These are phyloP conservation scores for Carex littledalei DNA, from an alignment of 176 grass and related monocot genomes.

Conservation along the genomic window DNA sequence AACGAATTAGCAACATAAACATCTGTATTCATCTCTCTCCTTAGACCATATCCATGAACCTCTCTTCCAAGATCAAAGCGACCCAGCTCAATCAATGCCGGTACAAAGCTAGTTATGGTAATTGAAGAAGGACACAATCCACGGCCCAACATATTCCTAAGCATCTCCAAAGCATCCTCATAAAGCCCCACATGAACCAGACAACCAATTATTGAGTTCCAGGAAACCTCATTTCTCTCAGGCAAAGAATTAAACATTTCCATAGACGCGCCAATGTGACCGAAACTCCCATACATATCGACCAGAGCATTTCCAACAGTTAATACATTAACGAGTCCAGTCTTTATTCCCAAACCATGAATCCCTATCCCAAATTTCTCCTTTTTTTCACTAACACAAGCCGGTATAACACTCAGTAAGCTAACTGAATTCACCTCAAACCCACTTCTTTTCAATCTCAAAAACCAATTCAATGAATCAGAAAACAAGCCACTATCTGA, in stretches of 20 bases:
- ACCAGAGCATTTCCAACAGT: slow-evolving; percentile 58
- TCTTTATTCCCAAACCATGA: slow-evolving; percentile 48
- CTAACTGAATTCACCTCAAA: slow-evolving; percentile 42
- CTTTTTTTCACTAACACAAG: slow-evolving; percentile 37
- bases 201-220: slow-evolving; percentile 70
- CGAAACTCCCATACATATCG: slow-evolving; percentile 73
- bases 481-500: slow-evolving; percentile 31
- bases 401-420: slow-evolving; percentile 54
- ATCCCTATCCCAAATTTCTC: slow-evolving; percentile 47
- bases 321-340: slow-evolving; percentile 34
- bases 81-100: slow-evolving; percentile 68
- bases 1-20: slow-evolving; percentile 72
- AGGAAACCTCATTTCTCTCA: slow-evolving; percentile 52
- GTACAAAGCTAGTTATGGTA: slow-evolving; percentile 65
- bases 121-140: slow-evolving; percentile 38
- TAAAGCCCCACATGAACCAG: slow-evolving; percentile 42
- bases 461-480: slow-evolving; percentile 22
- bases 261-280: slow-evolving; percentile 33
- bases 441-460: slow-evolving; percentile 36
- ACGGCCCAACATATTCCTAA: slow-evolving; percentile 36
- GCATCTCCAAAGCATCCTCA: slow-evolving; percentile 35
- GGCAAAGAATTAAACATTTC: slow-evolving; percentile 42
- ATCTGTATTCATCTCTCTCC: slow-evolving; percentile 41
- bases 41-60: slow-evolving; percentile 53
- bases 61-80: slow-evolving; percentile 45